A percentile compares a stretch with the other conserved stretches of the same genome.
Evolutionary conservation across 768 basidiomycete genomes (phyloP).

Genomic region (Lentinula lateritia): DNA sequence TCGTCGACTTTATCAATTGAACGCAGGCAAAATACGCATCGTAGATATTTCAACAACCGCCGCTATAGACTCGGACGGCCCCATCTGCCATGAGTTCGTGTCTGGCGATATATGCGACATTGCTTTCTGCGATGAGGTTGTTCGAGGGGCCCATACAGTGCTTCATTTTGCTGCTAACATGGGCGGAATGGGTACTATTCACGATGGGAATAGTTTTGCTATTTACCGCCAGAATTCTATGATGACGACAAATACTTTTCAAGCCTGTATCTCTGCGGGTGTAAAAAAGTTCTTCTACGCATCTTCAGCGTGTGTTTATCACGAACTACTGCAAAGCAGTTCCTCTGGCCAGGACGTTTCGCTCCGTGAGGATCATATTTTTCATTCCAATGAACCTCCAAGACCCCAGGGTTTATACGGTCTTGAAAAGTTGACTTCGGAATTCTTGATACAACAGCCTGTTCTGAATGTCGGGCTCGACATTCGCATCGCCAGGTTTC

Average conservation of each 20-base stretch:
- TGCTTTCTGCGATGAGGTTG: constrained; percentile 28
- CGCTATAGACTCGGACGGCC: constrained; percentile 16
- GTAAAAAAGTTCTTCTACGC: constrained; percentile 47
- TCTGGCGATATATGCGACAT: constrained; percentile 42
- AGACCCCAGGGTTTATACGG: constrained; percentile 54
- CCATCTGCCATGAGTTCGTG: constrained; percentile 25
- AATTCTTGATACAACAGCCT: constrained; percentile 34
- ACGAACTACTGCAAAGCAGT: constrained; percentile 32
- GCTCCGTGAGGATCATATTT: constrained; percentile 29
- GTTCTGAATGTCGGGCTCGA: constrained; percentile 18
- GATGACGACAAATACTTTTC: constrained; percentile 45
- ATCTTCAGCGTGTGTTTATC: constrained; percentile 58
- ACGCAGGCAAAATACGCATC: constrained; percentile 32
- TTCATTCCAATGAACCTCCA: constrained; percentile 37
- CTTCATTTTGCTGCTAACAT: constrained; percentile 58
- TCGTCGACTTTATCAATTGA: constrained; percentile 24
- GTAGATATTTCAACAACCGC: constrained; percentile 30
- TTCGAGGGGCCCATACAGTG: constrained; percentile 36
- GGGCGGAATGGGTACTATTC: constrained; percentile 65
- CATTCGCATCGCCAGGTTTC: constrained; percentile 48
- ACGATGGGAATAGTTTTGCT: constrained; percentile 38
- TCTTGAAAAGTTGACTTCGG: constrained; percentile 49
- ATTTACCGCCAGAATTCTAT: constrained; percentile 45
- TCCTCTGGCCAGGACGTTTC: constrained; percentile 26
- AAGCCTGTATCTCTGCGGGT: constrained; percentile 28